These are phyloP conservation scores for Mycena rosella DNA, from an alignment of 768 basidiomycete species.

Conservation along the genomic window DNA sequence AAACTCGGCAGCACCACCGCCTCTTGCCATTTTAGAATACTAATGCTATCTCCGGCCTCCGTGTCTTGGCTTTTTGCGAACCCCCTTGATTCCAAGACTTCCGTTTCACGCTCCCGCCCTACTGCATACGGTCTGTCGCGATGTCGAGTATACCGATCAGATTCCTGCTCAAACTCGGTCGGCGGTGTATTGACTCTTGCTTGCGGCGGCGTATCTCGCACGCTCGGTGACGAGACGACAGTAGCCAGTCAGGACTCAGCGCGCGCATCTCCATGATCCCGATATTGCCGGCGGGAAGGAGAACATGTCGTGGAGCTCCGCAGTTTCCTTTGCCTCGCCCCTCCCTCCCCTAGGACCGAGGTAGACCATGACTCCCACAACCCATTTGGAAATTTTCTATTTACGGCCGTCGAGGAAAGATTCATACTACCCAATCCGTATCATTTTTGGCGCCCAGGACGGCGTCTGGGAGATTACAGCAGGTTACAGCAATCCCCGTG, in stretches of 20 bases:
- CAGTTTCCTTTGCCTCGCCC: no score
- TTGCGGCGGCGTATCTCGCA: slow-evolving; percentile 6
- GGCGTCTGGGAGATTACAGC: no score
- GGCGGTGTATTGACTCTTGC: neutral
- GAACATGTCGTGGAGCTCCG: no score
- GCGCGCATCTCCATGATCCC: neutral
- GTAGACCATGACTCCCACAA: neutral
- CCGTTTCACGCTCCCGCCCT: slow-evolving; percentile 12
- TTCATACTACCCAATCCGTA: no score
- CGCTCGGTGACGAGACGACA: no score
- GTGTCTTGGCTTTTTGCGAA: slow-evolving; percentile 10
- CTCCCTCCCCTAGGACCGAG: neutral
- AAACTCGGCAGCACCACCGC: slow-evolving; percentile 30
- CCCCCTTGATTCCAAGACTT: slow-evolving; percentile 14
- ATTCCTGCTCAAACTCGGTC: neutral
- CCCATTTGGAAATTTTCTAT: slow-evolving; percentile 31
- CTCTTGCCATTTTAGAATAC: slow-evolving; percentile 8
- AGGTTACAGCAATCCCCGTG: no score
- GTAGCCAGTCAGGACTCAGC: no score
- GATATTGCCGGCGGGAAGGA: neutral
- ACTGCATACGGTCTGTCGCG: slow-evolving; percentile 23
- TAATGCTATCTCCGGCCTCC: slow-evolving; percentile 34
- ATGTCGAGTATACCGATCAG: slow-evolving; percentile 14
- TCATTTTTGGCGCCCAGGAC: no score
- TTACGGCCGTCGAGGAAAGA: neutral